Base-by-base conservation (phyloP, 2,329 filamentous ascomycete species). In the Amauroascus verrucosus region DNA sequence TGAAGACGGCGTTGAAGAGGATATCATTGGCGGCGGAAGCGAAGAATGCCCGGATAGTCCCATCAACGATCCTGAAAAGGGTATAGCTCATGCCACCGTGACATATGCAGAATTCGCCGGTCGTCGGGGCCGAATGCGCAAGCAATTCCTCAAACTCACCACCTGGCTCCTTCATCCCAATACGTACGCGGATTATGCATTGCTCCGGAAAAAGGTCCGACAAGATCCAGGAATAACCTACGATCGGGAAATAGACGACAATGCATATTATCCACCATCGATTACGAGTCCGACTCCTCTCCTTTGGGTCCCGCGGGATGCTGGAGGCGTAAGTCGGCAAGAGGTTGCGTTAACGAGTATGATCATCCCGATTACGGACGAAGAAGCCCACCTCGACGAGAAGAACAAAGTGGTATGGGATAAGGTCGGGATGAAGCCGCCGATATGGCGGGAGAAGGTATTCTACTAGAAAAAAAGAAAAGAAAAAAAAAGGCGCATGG, bases 231-330 rank as follows among this genome's bases (percentile, higher is more conserved):
- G 72, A 1, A 77, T 82, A 52, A 65, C 77, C 1, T 90, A 93
- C 65, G 72, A 79, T 0, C 75, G 77, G 1, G 74, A 82, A 44
- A 73, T 81, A 7, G 77, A 83, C 58, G 72, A 75, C 3, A 77
- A 85, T 33, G 88, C 86, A 0, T 91, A 88, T 67, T 80, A 79
- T 64, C 82, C 89, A 58, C 87, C 88, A 0, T 80, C 84, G 0
- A 77, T 91, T 60, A 78, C 70, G 11, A 76, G 79, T 55, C 60
- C 74, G 49, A 71, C 78, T 2, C 86, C 86, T 0, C 73, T 85
- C 33, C 72, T 95, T 2, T 95, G 89, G 89, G 86, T 95, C 24
- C 88, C 89, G 0, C 75, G 79, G 53, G 89, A 95, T 63, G 70
- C 76, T 0, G 81, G 82, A 46, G 86, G 88, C 2, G 79, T 95